These are phyloP conservation scores for Microbotryum lychnidis-dioicae DNA, from an alignment of 1,284 basidiomycete species.

Conservation along the genomic window DNA sequence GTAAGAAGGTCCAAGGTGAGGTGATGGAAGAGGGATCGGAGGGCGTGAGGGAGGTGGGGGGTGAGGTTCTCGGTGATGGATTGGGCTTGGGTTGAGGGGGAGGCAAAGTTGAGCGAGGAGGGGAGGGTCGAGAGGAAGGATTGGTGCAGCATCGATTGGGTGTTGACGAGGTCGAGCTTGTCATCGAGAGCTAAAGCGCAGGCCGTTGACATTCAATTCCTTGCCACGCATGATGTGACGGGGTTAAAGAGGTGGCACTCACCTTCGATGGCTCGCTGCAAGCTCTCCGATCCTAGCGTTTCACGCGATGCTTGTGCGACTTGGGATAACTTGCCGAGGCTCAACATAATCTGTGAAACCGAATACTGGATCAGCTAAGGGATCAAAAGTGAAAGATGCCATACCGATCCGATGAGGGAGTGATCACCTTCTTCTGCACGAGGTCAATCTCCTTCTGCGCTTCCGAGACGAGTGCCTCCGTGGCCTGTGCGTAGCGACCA, in stretches of 20 bases:
- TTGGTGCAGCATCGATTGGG: constrained; percentile 45
- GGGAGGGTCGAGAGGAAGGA: constrained; percentile 27
- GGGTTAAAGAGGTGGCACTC: neutral
- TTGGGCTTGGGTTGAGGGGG: constrained; percentile 39
- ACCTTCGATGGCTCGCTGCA: constrained; percentile 39
- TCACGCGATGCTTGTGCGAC: constrained; percentile 57
- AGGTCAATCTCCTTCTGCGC: constrained; percentile 54
- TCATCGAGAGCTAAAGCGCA: constrained; percentile 43
- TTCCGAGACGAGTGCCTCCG: constrained; percentile 56
- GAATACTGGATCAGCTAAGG: constrained; percentile 16
- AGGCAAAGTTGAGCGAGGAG: constrained; percentile 30
- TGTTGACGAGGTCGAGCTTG: constrained; percentile 47
- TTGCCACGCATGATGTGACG: constrained; percentile 2
- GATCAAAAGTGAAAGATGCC: neutral
- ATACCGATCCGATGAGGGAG: neutral
- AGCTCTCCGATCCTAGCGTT: constrained; percentile 28
- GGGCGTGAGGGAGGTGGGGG: neutral
- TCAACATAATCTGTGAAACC: constrained; percentile 64
- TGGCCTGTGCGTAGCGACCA: constrained; percentile 57
- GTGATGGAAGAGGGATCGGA: neutral
- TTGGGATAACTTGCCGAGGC: constrained; percentile 78
- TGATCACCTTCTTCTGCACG: constrained; percentile 54
- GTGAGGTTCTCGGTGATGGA: constrained; percentile 10
- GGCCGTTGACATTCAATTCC: constrained; percentile 11
- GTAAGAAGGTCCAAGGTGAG: constrained; percentile 34